These are phyloP conservation scores for Linaria vulgaris DNA, from an alignment of 257 asterid species.

Conservation along the genomic window DNA sequence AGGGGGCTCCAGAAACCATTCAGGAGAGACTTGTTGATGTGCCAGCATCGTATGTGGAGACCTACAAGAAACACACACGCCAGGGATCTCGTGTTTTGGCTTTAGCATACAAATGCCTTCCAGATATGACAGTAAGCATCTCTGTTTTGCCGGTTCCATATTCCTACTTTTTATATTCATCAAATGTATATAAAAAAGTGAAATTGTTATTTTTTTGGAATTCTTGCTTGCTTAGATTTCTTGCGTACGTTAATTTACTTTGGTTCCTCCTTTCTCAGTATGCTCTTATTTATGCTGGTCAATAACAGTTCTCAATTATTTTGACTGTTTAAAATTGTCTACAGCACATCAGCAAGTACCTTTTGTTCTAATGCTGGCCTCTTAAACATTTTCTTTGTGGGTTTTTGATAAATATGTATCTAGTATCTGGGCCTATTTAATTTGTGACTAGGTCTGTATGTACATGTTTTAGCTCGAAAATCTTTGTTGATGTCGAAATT, in stretches of 20 bases:
- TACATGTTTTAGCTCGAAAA: no score
- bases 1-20: constrained; percentile 99
- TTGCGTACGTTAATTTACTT: background rate
- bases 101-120: constrained; percentile 86
- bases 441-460: background rate
- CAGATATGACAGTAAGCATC: constrained; percentile 88
- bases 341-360: background rate
- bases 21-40: constrained; percentile 92
- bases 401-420: no score
- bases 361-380: constrained; percentile 12
- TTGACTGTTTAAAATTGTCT: constrained; percentile 1
- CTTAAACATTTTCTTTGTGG: background rate
- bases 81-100: constrained; percentile 99
- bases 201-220: background rate
- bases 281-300: background rate
- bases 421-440: no score
- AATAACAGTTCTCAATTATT: background rate
- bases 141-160: constrained; percentile 4
- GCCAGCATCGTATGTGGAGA: constrained; percentile 66
- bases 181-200: no score
- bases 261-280: constrained; percentile 2
- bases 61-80: constrained; percentile 90
- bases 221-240: constrained; percentile 16
- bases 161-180: constrained; percentile 1
- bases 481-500: background rate